Conservation (phyloP, 257 asterid genomes). For the Nicotiana benthamiana region DNA sequence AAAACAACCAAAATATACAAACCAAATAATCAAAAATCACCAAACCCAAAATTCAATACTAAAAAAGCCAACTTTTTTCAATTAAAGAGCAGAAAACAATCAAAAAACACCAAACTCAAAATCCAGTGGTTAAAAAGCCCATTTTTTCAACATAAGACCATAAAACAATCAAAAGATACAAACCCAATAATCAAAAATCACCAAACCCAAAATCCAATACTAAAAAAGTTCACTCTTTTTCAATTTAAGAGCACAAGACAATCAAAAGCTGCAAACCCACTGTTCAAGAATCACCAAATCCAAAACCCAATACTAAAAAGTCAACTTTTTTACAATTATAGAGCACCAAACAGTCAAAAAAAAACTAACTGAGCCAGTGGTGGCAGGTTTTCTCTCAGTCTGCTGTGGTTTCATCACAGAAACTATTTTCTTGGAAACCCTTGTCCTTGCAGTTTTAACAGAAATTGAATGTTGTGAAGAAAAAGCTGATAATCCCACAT, state of each 20-base stretch:
- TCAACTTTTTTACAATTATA: background rate
- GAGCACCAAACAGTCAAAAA: background rate
- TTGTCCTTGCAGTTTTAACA: conserved; percentile 28
- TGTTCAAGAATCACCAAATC: no score
- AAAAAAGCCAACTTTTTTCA: no score
- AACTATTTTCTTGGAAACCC: conserved; percentile 42
- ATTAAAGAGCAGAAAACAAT: no score
- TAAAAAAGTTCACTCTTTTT: no score
- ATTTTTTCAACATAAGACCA: background rate
- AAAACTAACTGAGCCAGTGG: conserved; percentile 66
- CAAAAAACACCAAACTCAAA: background rate
- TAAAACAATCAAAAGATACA: no score
- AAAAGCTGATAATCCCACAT: conserved; percentile 47
- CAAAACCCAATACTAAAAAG: no score
- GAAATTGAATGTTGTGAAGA: conserved; percentile 38
- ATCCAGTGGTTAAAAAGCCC: background rate
- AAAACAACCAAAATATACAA: no score
- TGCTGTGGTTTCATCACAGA: conserved; percentile 87
- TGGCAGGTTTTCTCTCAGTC: conserved; percentile 64
- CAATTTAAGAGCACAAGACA: background rate
- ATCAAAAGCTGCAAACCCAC: no score
- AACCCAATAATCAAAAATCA: no score
- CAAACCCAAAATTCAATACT: no score
- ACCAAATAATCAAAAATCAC: no score
- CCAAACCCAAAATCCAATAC: no score